These are phyloP conservation scores for Clonostachys sp. DNA, from an alignment of 2,329 filamentous ascomycete species.

Conservation along the genomic window DNA sequence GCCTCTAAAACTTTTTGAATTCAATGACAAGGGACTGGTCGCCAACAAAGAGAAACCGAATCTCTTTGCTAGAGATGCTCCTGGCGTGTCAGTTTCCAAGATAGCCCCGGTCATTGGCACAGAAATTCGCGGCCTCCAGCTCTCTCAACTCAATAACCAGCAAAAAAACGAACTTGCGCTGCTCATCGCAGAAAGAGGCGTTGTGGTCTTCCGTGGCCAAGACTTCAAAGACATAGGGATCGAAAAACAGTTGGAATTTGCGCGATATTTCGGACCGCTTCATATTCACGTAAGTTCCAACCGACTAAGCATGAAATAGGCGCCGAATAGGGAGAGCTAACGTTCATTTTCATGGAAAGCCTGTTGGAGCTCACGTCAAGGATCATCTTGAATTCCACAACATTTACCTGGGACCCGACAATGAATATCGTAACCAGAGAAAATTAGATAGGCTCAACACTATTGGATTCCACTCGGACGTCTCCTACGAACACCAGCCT, in stretches of 20 bases:
- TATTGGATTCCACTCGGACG: slow-evolving; percentile 65
- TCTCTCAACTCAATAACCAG: slow-evolving; percentile 54
- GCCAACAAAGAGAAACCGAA: slow-evolving; percentile 19
- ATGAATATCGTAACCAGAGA: slow-evolving; percentile 60
- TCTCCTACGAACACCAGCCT: slow-evolving; percentile 67
- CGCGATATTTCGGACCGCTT: slow-evolving; percentile 59
- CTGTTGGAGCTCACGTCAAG: slow-evolving; percentile 48
- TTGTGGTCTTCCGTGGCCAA: slow-evolving; percentile 29
- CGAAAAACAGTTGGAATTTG: slow-evolving; percentile 58
- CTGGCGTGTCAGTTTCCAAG: background rate
- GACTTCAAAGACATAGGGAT: slow-evolving; percentile 44
- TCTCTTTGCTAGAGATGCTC: slow-evolving; percentile 9
- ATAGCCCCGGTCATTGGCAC: slow-evolving; percentile 43
- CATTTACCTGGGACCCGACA: slow-evolving; percentile 40
- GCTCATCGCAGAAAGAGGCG: slow-evolving; percentile 34
- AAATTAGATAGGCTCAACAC: slow-evolving; percentile 42
- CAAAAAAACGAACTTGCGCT: slow-evolving; percentile 59
- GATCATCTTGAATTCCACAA: slow-evolving; percentile 37
- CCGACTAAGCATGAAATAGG: slow-evolving; percentile 66
- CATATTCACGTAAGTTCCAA: slow-evolving; percentile 64
- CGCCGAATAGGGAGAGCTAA: slow-evolving; percentile 61
- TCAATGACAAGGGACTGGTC: slow-evolving; percentile 18
- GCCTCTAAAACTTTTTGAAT: slow-evolving; percentile 19
- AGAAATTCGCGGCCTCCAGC: slow-evolving; percentile 58
- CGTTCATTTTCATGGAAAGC: slow-evolving; percentile 62